Conservation (phyloP, 108 stramenopile genomes). For the Skeletonema potamos region DNA sequence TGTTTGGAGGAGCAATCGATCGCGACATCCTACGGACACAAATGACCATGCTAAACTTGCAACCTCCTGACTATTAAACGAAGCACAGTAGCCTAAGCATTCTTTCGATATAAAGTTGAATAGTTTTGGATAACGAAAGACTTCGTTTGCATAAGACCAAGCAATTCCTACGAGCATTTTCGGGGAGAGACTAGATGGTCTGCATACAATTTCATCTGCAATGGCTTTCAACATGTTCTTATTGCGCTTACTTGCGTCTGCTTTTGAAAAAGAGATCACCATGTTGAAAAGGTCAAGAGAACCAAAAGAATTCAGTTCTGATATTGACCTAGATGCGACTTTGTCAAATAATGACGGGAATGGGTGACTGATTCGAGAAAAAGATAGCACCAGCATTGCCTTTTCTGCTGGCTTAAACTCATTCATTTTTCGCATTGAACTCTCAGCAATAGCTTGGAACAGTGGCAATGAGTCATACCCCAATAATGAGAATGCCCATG, state of each 20-base stretch:
- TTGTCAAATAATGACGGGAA: conserved; percentile 23
- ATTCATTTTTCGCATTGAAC: conserved; percentile 10
- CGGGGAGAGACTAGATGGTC: conserved; percentile 14
- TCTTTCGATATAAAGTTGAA: conserved; percentile 7
- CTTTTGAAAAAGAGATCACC: conserved; percentile 32
- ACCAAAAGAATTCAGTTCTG: conserved; percentile 11
- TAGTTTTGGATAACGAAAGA: conserved; percentile 13
- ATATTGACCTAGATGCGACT: conserved; percentile 18
- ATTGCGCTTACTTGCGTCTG: conserved; percentile 8
- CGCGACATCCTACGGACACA: conserved; percentile 17
- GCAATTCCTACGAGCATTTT: conserved; percentile 31
- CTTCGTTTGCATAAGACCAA: conserved; percentile 22
- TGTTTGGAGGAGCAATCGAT: conserved; percentile 18
- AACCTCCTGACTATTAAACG: conserved; percentile 17
- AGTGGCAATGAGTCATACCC: conserved; percentile 12
- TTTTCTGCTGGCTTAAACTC: conserved; percentile 33
- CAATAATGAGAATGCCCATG: conserved; percentile 37
- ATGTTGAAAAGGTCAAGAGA: conserved; percentile 36
- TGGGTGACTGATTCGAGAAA: conserved; percentile 12
- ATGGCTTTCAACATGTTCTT: conserved; percentile 32
- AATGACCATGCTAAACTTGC: conserved; percentile 51
- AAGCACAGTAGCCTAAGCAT: conserved; percentile 1
- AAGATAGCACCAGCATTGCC: conserved; percentile 38
- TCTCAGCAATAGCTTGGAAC: conserved; percentile 14
- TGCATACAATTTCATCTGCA: conserved; percentile 29